These are phyloP conservation scores for Trapa incisa DNA, from an alignment of 345 rosid genomes.

Conservation along the genomic window DNA sequence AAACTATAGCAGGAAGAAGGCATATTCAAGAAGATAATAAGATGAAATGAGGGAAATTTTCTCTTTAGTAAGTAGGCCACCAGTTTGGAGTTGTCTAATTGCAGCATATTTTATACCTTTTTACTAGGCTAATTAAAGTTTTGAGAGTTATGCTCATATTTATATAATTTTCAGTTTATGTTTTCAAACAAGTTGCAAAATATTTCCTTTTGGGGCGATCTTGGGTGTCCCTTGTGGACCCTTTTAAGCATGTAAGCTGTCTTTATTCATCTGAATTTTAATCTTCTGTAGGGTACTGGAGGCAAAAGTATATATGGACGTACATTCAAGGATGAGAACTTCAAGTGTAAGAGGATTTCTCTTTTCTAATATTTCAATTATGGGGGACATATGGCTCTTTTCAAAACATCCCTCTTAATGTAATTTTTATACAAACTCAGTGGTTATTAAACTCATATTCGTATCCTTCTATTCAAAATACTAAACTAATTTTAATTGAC, in stretches of 20 bases:
- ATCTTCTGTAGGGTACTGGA: conserved; percentile 85
- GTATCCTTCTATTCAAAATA: not conserved
- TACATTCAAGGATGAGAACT: conserved; percentile 90
- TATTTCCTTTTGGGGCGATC: not conserved
- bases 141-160: not conserved
- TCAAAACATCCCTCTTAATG: not conserved
- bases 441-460: not conserved
- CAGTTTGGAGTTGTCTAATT: not conserved
- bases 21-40: not conserved
- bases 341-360: conserved; percentile 60
- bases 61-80: not conserved
- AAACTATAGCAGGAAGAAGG: not conserved
- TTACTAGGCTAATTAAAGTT: not conserved
- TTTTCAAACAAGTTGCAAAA: not conserved
- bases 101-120: not conserved
- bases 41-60: not conserved
- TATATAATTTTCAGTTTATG: not conserved
- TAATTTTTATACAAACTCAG: not conserved
- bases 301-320: conserved; percentile 97
- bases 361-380: not conserved
- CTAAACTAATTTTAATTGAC: not conserved
- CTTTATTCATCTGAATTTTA: conserved; percentile 6
- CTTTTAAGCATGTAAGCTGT: too few species aligned
- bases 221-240: not conserved
- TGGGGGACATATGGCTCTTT: not conserved